A percentile compares a stretch with the other conserved stretches of the same genome.
phyloP scores from a whole-genome alignment of 345 rosid genomes.

The Brassica rapa region DNA sequence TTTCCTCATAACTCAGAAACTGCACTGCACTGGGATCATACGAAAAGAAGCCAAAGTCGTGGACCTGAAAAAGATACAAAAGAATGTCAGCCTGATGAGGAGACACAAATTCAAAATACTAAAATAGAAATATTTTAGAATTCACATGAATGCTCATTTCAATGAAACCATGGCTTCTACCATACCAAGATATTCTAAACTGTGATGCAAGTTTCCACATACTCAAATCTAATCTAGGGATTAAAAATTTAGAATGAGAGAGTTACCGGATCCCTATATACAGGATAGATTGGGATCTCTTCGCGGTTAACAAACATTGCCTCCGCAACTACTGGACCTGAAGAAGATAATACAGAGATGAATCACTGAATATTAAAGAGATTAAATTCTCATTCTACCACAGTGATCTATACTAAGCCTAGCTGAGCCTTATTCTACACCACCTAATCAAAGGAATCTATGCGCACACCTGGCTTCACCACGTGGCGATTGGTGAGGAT shows the following conservation, averaged over 20 bases:
- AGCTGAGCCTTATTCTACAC: background rate
- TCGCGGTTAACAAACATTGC: constrained; percentile 91
- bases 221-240: background rate
- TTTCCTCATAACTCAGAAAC: constrained; percentile 85
- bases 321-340: constrained; percentile 95
- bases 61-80: constrained; percentile 59
- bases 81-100: constrained; percentile 24
- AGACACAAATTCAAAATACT: too few species aligned
- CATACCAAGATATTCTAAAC: too few species aligned
- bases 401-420: background rate
- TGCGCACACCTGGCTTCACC: constrained; percentile 67
- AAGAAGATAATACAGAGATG: constrained; percentile 13
- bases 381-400: background rate
- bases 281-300: constrained; percentile 75
- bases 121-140: too few species aligned
- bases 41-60: constrained; percentile 95
- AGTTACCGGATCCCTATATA: constrained; percentile 90
- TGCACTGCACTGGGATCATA: constrained; percentile 78
- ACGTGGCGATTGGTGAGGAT: constrained; percentile 97
- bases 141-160: too few species aligned
- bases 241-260: background rate
- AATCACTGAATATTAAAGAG: background rate
- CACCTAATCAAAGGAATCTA: constrained; percentile 18
- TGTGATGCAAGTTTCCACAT: too few species aligned
- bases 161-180: too few species aligned